These are phyloP conservation scores for Chlamydomonas sp. DNA, from an alignment of 139 green algal genomes.

Conservation along the genomic window DNA sequence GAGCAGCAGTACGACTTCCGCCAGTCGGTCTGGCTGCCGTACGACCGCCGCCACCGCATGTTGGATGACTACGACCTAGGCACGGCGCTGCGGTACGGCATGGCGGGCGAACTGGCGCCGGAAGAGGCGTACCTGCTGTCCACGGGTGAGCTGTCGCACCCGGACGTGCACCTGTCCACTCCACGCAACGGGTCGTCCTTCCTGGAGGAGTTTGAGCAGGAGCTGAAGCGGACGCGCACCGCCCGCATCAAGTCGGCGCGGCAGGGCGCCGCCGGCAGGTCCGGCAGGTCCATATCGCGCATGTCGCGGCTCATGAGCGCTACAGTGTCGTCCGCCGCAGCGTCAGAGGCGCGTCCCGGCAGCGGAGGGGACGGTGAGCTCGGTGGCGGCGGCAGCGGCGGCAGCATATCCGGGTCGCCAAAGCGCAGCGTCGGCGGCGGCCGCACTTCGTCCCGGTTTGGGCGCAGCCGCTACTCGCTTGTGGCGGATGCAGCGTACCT, in stretches of 20 bases:
- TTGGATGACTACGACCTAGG: slow-evolving; percentile 44
- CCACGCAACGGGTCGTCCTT: background rate
- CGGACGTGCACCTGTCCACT: background rate
- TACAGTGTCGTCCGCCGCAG: too few relatives aligned
- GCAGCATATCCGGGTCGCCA: background rate
- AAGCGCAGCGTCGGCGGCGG: background rate
- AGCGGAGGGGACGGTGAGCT: too few relatives aligned
- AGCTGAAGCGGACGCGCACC: slow-evolving; percentile 25
- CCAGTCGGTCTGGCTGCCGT: slow-evolving; percentile 23
- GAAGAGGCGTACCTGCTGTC: background rate
- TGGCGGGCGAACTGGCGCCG: background rate
- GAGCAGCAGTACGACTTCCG: slow-evolving; percentile 38
- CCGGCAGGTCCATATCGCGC: too few relatives aligned
- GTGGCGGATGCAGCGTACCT: slow-evolving; percentile 6
- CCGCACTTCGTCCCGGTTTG: slow-evolving; percentile 4
- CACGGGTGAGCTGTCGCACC: background rate
- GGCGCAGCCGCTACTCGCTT: slow-evolving; percentile 13
- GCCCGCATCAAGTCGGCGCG: background rate
- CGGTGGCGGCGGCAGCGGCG: too few relatives aligned
- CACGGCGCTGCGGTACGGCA: slow-evolving; percentile 17
- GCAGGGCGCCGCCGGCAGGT: background rate
- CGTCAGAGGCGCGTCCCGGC: too few relatives aligned
- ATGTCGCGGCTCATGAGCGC: too few relatives aligned
- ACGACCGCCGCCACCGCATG: slow-evolving; percentile 5
- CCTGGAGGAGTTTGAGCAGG: slow-evolving; percentile 28